Conservation (phyloP, 2,329 filamentous ascomycete species). For the Fusarium sp. region DNA sequence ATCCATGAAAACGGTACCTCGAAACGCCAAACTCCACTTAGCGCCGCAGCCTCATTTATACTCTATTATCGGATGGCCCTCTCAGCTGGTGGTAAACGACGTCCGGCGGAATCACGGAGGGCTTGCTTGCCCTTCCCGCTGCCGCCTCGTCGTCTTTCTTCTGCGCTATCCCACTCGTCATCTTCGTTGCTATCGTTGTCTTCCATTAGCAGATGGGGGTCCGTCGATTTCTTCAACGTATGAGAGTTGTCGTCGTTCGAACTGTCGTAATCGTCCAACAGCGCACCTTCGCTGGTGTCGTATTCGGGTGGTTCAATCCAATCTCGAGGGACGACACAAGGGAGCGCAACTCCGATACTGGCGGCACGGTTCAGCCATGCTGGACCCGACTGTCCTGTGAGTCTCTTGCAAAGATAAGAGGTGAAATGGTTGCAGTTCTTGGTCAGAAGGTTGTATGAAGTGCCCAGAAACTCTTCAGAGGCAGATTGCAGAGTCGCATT, state of each 20-base stretch:
- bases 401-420: slow-evolving; percentile 74
- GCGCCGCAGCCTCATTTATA: not conserved
- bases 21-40: slow-evolving; percentile 38
- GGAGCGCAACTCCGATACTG: slow-evolving; percentile 81
- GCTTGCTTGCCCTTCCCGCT: slow-evolving; percentile 57
- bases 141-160: slow-evolving; percentile 52
- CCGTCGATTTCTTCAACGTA: slow-evolving; percentile 63
- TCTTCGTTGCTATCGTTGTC: slow-evolving; percentile 42
- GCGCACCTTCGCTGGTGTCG: slow-evolving; percentile 75
- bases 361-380: slow-evolving; percentile 84
- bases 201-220: slow-evolving; percentile 45
- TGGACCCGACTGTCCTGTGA: slow-evolving; percentile 76
- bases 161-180: slow-evolving; percentile 57
- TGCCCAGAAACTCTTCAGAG: slow-evolving; percentile 77
- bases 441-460: slow-evolving; percentile 81
- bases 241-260: slow-evolving; percentile 66
- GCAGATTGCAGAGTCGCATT: slow-evolving; percentile 73
- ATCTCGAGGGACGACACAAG: slow-evolving; percentile 82
- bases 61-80: slow-evolving; percentile 53
- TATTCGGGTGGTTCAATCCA: slow-evolving; percentile 84
- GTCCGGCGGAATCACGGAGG: slow-evolving; percentile 60
- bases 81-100: slow-evolving; percentile 62
- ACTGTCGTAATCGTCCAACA: slow-evolving; percentile 66
- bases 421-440: slow-evolving; percentile 94
- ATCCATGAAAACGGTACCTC: slow-evolving; percentile 26